Percentiles rank a stretch among this genome's conserved stretches.
Evolutionary conservation across 2,329 filamentous ascomycete genomes (phyloP).

Genomic region (Endothia cerciana): DNA sequence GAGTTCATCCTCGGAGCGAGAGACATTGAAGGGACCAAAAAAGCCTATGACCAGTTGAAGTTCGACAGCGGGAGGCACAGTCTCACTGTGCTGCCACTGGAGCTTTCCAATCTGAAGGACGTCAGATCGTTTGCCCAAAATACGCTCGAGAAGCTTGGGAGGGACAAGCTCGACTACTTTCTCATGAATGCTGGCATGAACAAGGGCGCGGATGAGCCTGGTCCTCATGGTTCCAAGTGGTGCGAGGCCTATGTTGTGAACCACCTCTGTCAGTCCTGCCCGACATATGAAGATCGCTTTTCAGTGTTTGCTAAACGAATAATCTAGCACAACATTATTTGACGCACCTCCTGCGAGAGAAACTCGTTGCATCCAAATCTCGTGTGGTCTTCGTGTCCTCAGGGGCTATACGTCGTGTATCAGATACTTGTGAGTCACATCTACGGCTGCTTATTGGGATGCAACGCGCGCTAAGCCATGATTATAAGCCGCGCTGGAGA

Average conservation of each 20-base stretch:
- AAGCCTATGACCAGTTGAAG: slow-evolving; percentile 46
- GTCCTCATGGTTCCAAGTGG: slow-evolving; percentile 51
- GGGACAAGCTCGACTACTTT: slow-evolving; percentile 50
- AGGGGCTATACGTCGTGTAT: slow-evolving; percentile 48
- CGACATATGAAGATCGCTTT: background rate
- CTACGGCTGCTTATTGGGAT: background rate
- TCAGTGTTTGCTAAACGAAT: background rate
- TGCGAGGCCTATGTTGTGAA: slow-evolving; percentile 56
- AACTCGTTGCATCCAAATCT: slow-evolving; percentile 49
- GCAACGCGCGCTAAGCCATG: background rate
- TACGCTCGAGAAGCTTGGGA: slow-evolving; percentile 46
- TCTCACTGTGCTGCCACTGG: slow-evolving; percentile 52
- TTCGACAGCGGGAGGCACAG: slow-evolving; percentile 46
- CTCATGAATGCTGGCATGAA: slow-evolving; percentile 54
- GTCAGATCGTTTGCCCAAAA: slow-evolving; percentile 53
- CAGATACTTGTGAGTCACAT: slow-evolving; percentile 41
- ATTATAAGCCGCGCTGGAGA: slow-evolving; percentile 41
- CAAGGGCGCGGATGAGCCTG: slow-evolving; percentile 41
- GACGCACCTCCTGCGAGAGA: slow-evolving; percentile 52
- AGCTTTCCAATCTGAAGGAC: slow-evolving; percentile 48
- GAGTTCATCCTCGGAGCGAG: slow-evolving; percentile 54
- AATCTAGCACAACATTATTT: slow-evolving; percentile 58
- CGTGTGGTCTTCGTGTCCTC: slow-evolving; percentile 57
- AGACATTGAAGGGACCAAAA: slow-evolving; percentile 45
- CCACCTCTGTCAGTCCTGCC: slow-evolving; percentile 48